phyloP scores from a whole-genome alignment of 139 green algal genomes.

The Edaphochlamys debaryana region DNA sequence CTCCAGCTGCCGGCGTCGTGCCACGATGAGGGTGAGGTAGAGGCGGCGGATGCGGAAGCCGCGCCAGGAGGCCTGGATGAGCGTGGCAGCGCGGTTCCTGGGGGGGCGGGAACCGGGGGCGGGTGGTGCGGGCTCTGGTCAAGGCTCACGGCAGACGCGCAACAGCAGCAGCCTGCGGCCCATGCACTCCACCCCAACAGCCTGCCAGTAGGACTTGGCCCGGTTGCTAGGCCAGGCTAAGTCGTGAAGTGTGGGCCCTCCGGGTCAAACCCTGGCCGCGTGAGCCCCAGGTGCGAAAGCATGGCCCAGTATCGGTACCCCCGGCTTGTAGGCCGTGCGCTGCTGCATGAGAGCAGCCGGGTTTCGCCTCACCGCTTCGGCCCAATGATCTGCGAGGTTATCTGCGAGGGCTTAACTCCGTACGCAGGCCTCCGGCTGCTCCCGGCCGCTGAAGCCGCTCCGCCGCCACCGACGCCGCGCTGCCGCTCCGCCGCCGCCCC shows the following conservation, averaged over 20 bases:
- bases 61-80: slow-evolving; percentile 32
- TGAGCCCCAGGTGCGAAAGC: no score
- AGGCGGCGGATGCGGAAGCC: slow-evolving; percentile 34
- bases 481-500: neutral
- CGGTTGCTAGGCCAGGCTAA: no score
- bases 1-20: neutral
- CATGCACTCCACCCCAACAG: no score
- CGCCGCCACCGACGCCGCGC: neutral
- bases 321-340: no score
- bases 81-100: neutral
- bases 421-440: no score
- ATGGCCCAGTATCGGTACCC: no score
- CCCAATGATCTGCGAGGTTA: slow-evolving; percentile 7
- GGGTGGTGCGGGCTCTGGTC: neutral
- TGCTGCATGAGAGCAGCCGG: no score
- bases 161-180: no score
- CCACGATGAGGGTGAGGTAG: slow-evolving; percentile 26
- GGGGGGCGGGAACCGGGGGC: neutral
- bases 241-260: no score
- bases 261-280: no score
- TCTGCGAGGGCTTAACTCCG: slow-evolving; percentile 10
- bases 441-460: neutral
- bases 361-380: slow-evolving; percentile 2
- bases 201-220: no score
- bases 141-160: no score